Evolutionary conservation across 73 alveolate genomes (phyloP), one percentile per base, ranked within the genome.

Genomic region (Paramecium sonneborni): DNA sequence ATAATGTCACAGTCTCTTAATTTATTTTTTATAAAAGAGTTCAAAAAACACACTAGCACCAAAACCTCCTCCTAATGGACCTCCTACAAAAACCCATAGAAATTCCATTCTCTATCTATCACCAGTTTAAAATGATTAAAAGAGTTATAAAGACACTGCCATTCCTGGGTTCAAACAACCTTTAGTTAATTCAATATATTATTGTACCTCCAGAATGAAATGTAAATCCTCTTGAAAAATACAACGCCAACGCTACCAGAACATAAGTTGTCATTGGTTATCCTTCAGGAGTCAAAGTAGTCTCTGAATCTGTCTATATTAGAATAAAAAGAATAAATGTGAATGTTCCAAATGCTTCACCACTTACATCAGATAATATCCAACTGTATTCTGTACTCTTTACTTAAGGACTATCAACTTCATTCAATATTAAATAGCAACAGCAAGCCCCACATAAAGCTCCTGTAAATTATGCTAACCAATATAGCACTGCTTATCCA

Each of bases 151-250:
- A 6, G 90, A 79, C 43, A 79, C 90, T 15, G 90, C 90, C 90
- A 79, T 79, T 0, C 90, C 90, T 18, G 90, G 90, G 18, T 79
- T 79, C 28, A 79, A 24, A 41, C 90, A 79, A 24, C 90, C 90
- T 79, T 37, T 9, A 41, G 3, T 18, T 1, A 14, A 52, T 52
- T 52, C 1, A 52, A 23, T 1, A 14, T 39, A n/a, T 43, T 21
- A 41, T 39, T 11, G 41, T 43, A 79, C 90, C 90, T 79, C 90
- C 90, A 24, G 90, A 79, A 79, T 79, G 90, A 62, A 43, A 79
- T 43, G 90, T 79, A 24, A 79, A 79, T 38, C 72, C 72, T 79
- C 90, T 79, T 14, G 76, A 43, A 24, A 79, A 43, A 24, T 79
- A 79, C 55, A 79, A 44, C 1, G 90, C 90, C 3, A 79, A 30